Conservation (phyloP, 2,329 filamentous ascomycete genomes). For the Ascochyta clinopodiicola region DNA sequence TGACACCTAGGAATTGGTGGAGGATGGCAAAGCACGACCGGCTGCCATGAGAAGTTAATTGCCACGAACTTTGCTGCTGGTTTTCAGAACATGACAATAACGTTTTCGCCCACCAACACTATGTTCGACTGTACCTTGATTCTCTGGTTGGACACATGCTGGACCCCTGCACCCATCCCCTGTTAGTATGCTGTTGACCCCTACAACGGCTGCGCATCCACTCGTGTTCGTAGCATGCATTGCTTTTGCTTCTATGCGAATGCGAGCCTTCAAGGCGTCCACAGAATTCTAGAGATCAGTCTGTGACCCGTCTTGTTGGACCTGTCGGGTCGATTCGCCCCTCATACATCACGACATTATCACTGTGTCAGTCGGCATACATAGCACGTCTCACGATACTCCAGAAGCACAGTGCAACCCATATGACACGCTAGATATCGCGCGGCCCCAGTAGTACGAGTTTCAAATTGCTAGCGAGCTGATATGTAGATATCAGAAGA, state of each 20-base stretch:
- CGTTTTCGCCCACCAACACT: background rate
- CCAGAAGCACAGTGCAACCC: no score
- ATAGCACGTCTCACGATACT: background rate
- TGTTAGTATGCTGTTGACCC: background rate
- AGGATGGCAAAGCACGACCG: constrained; percentile 14
- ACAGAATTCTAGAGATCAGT: background rate
- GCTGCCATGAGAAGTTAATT: background rate
- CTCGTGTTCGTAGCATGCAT: background rate
- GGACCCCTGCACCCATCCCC: background rate
- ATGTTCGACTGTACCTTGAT: background rate
- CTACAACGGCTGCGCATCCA: background rate
- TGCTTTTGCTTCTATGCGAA: background rate
- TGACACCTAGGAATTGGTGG: constrained; percentile 31
- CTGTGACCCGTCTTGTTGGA: background rate
- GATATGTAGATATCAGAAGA: background rate
- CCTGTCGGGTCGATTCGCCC: background rate
- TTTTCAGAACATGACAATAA: background rate
- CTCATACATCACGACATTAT: background rate
- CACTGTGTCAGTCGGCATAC: background rate
- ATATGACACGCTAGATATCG: background rate
- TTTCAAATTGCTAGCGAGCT: background rate
- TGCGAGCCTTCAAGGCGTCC: background rate
- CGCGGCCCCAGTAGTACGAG: background rate
- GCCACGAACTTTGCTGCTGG: background rate
- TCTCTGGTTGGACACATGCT: background rate